phyloP scores from a whole-genome alignment of 441 rosid species.

The Populus trichocarpa region DNA sequence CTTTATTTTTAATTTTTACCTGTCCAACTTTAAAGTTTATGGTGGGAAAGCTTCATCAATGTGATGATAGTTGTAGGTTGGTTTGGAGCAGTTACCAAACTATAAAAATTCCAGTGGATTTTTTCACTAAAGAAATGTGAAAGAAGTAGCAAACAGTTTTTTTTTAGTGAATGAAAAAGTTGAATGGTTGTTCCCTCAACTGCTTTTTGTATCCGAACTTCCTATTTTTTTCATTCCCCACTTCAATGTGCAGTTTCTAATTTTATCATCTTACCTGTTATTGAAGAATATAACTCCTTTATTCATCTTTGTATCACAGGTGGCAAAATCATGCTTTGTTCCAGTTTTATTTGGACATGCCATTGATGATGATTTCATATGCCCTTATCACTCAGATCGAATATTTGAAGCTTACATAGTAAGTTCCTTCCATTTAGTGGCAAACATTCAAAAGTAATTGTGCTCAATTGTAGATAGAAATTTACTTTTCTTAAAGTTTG shows the following conservation, averaged over 20 bases:
- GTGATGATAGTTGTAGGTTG: not conserved
- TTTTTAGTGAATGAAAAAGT: not conserved
- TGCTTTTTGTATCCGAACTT: not conserved
- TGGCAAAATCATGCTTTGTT: slow-evolving; percentile 87
- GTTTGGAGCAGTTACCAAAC: not conserved
- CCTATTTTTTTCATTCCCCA: too few species aligned
- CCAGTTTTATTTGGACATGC: slow-evolving; percentile 98
- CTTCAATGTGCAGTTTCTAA: not conserved
- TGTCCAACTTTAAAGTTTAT: not conserved
- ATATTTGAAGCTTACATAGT: slow-evolving; percentile 82
- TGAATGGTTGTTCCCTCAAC: not conserved
- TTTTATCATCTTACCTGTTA: slow-evolving; percentile 1
- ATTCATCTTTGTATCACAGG: slow-evolving; percentile 39
- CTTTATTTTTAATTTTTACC: not conserved
- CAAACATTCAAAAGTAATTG: slow-evolving; percentile 1
- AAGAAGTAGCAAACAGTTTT: not conserved
- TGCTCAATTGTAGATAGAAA: not conserved
- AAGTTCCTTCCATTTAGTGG: slow-evolving; percentile 21
- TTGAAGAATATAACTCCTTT: not conserved
- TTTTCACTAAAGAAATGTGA: not conserved
- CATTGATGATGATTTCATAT: slow-evolving; percentile 84
- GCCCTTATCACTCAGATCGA: slow-evolving; percentile 90
- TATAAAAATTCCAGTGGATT: not conserved
- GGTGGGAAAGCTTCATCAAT: not conserved
- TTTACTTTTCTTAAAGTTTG: not conserved